Percentiles rank a stretch among this genome's conserved stretches.
phyloP scores from a whole-genome alignment of 768 basidiomycete genomes.

The Leucosporidium yakuticum region DNA sequence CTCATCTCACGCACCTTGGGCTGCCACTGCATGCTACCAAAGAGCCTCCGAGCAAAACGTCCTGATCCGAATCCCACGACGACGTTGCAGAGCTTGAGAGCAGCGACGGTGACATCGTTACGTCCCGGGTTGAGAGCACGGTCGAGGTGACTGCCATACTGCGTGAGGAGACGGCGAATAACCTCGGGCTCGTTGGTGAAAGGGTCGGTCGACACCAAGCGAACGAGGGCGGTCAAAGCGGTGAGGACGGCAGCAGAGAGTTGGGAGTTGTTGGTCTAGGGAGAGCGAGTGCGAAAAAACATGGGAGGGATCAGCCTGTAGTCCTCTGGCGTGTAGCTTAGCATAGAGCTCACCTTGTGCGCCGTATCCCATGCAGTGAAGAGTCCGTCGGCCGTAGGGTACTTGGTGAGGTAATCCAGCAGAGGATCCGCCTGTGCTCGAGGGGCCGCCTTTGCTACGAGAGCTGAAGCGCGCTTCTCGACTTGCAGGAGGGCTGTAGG shows the following conservation, averaged over 20 bases:
- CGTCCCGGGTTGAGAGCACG: conserved; percentile 29
- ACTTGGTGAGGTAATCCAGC: conserved; percentile 26
- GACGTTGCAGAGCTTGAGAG: conserved; percentile 26
- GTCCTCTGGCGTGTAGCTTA: background rate
- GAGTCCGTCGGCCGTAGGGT: conserved; percentile 24
- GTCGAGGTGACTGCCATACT: conserved; percentile 29
- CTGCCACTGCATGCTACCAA: conserved; percentile 25
- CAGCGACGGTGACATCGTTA: conserved; percentile 34
- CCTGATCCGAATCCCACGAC: conserved; percentile 30
- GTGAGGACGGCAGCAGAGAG: conserved; percentile 27
- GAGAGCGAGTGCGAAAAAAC: no score
- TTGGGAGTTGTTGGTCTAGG: conserved; percentile 32
- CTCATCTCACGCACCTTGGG: conserved; percentile 16
- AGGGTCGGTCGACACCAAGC: conserved; percentile 31
- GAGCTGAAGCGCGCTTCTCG: conserved; percentile 22
- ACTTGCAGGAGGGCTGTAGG: conserved; percentile 19
- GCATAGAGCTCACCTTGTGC: conserved; percentile 20
- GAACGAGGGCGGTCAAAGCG: conserved; percentile 29
- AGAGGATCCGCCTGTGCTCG: conserved; percentile 17
- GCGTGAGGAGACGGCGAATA: conserved; percentile 26
- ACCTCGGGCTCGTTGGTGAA: conserved; percentile 30
- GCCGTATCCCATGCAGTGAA: conserved; percentile 31
- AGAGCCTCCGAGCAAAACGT: conserved; percentile 20
- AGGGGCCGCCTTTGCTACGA: conserved; percentile 19
- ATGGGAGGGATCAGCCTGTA: background rate